Percentiles rank a stretch among this genome's conserved stretches.
phyloP scores from a whole-genome alignment of 2,329 filamentous ascomycete genomes.

The Phialophora expanda region DNA sequence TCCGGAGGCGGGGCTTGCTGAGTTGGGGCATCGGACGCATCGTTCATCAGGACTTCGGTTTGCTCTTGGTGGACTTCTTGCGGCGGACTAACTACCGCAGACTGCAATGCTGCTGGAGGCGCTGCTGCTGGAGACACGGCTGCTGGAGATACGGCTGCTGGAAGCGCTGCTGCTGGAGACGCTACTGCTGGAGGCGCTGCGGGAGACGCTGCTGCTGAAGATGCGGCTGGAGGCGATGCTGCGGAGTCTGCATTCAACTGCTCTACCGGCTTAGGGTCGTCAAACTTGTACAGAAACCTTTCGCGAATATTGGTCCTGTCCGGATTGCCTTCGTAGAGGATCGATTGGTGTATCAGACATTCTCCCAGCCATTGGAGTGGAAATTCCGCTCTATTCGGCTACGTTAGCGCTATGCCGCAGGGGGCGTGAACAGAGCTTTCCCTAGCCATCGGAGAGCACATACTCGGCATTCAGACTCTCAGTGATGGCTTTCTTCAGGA shows the following conservation, averaged over 20 bases:
- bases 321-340: constrained; percentile 39
- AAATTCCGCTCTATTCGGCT: constrained; percentile 35
- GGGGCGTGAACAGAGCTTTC: not conserved
- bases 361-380: constrained; percentile 41
- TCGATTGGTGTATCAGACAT: constrained; percentile 40
- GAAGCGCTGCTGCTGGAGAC: constrained; percentile 6
- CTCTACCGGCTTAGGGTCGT: constrained; percentile 30
- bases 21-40: not conserved
- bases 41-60: constrained; percentile 21
- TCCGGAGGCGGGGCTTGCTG: constrained; percentile 8
- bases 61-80: constrained; percentile 10
- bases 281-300: constrained; percentile 38
- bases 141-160: constrained; percentile 4
- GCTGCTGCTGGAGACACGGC: not conserved
- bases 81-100: not conserved
- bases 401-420: not conserved
- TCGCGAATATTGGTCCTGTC: constrained; percentile 39
- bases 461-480: constrained; percentile 38
- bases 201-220: constrained; percentile 20
- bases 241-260: not conserved
- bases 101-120: constrained; percentile 17
- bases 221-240: constrained; percentile 15
- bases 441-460: constrained; percentile 5
- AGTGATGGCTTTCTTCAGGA: constrained; percentile 38
- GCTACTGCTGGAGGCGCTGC: constrained; percentile 18